Percentiles rank a stretch among this genome's conserved stretches.
phyloP scores from a whole-genome alignment of 768 basidiomycete species.

The Hygrocybe coccinea region DNA sequence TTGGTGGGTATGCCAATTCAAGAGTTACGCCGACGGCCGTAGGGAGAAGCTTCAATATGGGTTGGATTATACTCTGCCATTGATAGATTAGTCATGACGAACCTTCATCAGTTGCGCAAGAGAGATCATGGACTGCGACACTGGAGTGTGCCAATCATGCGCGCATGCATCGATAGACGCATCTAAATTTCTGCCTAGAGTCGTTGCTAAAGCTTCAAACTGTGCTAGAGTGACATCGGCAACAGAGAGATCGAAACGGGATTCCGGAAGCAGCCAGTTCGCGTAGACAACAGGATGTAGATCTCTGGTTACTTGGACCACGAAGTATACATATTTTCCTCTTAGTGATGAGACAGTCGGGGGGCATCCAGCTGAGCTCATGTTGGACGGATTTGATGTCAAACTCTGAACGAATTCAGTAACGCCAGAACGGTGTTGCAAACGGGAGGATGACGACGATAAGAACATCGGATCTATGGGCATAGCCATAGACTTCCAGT shows the following conservation, averaged over 20 bases:
- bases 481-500: slow-evolving; percentile 86
- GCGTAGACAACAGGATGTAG: slow-evolving; percentile 81
- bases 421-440: slow-evolving; percentile 39
- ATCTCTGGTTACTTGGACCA: slow-evolving; percentile 91
- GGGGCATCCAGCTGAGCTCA: slow-evolving; percentile 45
- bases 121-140: slow-evolving; percentile 59
- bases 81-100: slow-evolving; percentile 21
- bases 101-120: slow-evolving; percentile 76
- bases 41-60: slow-evolving; percentile 51
- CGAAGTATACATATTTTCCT: slow-evolving; percentile 81
- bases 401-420: slow-evolving; percentile 63
- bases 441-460: slow-evolving; percentile 35
- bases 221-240: slow-evolving; percentile 80
- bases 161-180: slow-evolving; percentile 18
- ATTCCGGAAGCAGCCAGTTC: slow-evolving; percentile 69
- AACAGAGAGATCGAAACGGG: slow-evolving; percentile 71
- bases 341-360: slow-evolving; percentile 85
- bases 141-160: slow-evolving; percentile 43
- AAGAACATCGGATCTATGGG: slow-evolving; percentile 38
- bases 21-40: slow-evolving; percentile 68
- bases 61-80: slow-evolving; percentile 32
- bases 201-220: slow-evolving; percentile 61
- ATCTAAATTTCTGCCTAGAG: slow-evolving; percentile 43
- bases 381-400: slow-evolving; percentile 57
- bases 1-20: slow-evolving; percentile 74